phyloP scores from a whole-genome alignment of 2,329 filamentous ascomycete genomes.

The Aschersonia sp. region DNA sequence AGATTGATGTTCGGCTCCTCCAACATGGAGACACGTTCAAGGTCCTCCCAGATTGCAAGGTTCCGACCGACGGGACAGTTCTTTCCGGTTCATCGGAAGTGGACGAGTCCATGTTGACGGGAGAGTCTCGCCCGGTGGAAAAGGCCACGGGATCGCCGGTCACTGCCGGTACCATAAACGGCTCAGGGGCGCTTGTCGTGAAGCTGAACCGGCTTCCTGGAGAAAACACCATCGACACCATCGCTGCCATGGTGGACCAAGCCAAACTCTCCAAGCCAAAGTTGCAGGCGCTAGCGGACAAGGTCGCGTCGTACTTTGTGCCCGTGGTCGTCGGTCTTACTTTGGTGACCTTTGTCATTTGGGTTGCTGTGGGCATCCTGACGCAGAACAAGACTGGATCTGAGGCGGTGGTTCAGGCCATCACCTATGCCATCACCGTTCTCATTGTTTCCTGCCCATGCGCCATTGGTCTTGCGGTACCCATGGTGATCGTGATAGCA shows the following conservation, averaged over 20 bases:
- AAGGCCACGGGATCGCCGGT: slow-evolving; percentile 40
- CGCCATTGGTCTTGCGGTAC: slow-evolving; percentile 58
- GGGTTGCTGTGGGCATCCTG: slow-evolving; percentile 44
- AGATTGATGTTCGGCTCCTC: slow-evolving; percentile 51
- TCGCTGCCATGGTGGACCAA: slow-evolving; percentile 56
- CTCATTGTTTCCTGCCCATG: slow-evolving; percentile 68
- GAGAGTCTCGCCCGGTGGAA: slow-evolving; percentile 46
- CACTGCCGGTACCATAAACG: slow-evolving; percentile 57
- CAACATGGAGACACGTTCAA: slow-evolving; percentile 58
- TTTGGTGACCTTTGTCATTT: slow-evolving; percentile 43
- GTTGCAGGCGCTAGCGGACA: slow-evolving; percentile 54
- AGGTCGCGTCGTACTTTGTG: slow-evolving; percentile 53
- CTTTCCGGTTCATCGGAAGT: slow-evolving; percentile 48
- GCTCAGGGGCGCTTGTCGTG: slow-evolving; percentile 43
- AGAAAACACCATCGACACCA: slow-evolving; percentile 57
- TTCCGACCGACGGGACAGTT: slow-evolving; percentile 59
- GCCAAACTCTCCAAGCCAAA: slow-evolving; percentile 54
- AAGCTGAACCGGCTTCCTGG: slow-evolving; percentile 45
- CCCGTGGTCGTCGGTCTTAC: slow-evolving; percentile 47
- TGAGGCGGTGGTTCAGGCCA: slow-evolving; percentile 40
- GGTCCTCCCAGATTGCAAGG: slow-evolving; percentile 39
- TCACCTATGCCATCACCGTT: slow-evolving; percentile 59
- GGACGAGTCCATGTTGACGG: slow-evolving; percentile 67
- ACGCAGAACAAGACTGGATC: slow-evolving; percentile 24
- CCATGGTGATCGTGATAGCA: slow-evolving; percentile 63